These are phyloP conservation scores for Peniophora sp. DNA, from an alignment of 1,284 basidiomycete genomes.

Conservation along the genomic window DNA sequence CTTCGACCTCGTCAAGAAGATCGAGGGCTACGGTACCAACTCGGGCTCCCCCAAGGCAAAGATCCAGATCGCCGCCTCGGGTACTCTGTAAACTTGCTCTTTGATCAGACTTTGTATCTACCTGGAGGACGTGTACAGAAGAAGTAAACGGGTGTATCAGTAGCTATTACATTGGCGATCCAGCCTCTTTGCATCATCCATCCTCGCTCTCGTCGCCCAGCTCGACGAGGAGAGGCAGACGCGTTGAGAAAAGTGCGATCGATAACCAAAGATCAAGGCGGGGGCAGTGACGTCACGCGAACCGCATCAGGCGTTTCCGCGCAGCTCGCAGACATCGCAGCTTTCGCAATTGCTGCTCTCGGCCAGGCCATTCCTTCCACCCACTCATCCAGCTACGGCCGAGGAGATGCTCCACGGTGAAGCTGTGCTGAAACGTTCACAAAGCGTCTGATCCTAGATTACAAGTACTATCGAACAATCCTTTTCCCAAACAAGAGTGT, in stretches of 20 bases:
- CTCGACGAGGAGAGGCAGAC: neutral
- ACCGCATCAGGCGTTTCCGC: too few relatives aligned
- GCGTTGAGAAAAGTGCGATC: neutral
- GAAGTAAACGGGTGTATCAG: neutral
- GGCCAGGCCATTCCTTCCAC: too few relatives aligned
- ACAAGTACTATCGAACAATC: neutral
- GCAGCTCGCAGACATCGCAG: too few relatives aligned
- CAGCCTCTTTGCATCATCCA: neutral
- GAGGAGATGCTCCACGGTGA: too few relatives aligned
- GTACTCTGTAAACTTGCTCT: slow-evolving; percentile 31
- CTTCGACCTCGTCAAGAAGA: slow-evolving; percentile 51
- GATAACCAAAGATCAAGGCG: neutral
- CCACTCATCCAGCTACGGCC: too few relatives aligned
- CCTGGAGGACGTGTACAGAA: neutral
- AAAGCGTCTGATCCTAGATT: neutral
- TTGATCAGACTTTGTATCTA: neutral
- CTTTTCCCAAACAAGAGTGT: neutral
- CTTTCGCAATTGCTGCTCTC: too few relatives aligned
- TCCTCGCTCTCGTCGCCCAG: neutral
- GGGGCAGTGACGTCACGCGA: too few relatives aligned
- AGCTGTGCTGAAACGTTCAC: too few relatives aligned
- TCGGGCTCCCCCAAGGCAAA: slow-evolving; percentile 37
- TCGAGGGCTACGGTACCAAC: slow-evolving; percentile 53
- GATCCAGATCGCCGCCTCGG: slow-evolving; percentile 47
- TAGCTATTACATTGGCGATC: neutral